These are phyloP conservation scores for Borovskyia barvae DNA, from an alignment of 208 protist genomes.

Conservation along the genomic window DNA sequence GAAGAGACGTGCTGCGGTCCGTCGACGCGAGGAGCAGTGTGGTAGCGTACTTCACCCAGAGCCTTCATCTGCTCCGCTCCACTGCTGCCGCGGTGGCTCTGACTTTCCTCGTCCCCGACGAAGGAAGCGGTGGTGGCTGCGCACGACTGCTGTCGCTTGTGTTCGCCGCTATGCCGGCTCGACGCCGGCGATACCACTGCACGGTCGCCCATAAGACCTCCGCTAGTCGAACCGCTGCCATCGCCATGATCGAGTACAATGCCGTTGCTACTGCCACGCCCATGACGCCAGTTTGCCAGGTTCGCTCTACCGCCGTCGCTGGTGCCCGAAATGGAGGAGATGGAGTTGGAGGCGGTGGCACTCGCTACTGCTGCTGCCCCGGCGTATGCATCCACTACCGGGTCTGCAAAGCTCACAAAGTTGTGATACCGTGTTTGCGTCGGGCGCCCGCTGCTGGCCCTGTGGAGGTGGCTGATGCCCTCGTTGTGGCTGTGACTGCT, in stretches of 20 bases:
- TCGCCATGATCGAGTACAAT: not conserved
- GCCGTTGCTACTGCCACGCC: slow-evolving; percentile 1
- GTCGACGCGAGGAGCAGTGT: slow-evolving; percentile 4
- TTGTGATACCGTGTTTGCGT: slow-evolving; percentile 19
- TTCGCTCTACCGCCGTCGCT: not conserved
- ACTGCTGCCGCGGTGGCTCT: not conserved
- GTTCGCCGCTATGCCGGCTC: no score
- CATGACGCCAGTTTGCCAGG: not conserved
- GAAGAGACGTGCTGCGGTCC: slow-evolving; percentile 4
- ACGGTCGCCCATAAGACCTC: no score
- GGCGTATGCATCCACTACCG: slow-evolving; percentile 5
- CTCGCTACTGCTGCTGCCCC: no score
- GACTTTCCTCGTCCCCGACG: no score
- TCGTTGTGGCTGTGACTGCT: not conserved
- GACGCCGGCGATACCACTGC: no score
- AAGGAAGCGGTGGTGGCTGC: no score
- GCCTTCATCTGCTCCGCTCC: not conserved
- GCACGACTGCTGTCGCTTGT: no score
- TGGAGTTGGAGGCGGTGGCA: no score
- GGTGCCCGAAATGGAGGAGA: no score
- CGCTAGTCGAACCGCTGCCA: not conserved
- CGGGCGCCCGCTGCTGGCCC: not conserved
- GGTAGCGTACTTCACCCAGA: slow-evolving; percentile 1
- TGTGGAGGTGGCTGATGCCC: not conserved
- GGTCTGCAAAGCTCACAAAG: slow-evolving; percentile 19